A percentile compares a stretch with the other conserved stretches of the same genome.
These are phyloP conservation scores for Eucalyptus erythrocorys DNA, from an alignment of 345 rosid species.

Conservation along the genomic window DNA sequence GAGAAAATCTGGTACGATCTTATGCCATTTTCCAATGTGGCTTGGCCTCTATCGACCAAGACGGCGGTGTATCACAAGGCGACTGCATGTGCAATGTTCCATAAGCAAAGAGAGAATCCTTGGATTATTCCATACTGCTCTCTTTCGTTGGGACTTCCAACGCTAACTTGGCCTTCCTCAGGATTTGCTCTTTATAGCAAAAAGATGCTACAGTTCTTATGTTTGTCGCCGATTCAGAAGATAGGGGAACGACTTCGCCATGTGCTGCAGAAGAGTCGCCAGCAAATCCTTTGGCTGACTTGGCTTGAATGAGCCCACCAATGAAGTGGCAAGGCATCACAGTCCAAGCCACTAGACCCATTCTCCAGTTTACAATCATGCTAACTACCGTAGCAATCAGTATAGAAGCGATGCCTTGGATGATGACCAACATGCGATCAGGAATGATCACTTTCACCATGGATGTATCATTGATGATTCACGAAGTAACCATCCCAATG, in stretches of 20 bases:
- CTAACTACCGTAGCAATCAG: slow-evolving; percentile 51
- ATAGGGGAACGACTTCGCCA: slow-evolving; percentile 27
- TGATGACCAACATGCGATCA: slow-evolving; percentile 59
- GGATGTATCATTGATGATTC: slow-evolving; percentile 39
- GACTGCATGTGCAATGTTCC: too few species aligned
- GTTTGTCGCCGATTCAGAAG: slow-evolving; percentile 45
- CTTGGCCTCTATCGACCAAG: too few species aligned
- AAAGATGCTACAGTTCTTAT: slow-evolving; percentile 53
- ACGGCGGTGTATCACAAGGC: too few species aligned
- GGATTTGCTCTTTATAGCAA: slow-evolving; percentile 47
- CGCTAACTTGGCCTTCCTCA: slow-evolving; percentile 22
- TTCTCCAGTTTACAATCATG: slow-evolving; percentile 39
- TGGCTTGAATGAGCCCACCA: slow-evolving; percentile 61
- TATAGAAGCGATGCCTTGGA: slow-evolving; percentile 56
- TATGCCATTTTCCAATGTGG: slow-evolving; percentile 26
- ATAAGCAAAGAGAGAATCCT: too few species aligned
- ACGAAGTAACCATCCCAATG: slow-evolving; percentile 33
- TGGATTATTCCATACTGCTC: too few species aligned
- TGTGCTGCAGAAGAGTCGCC: slow-evolving; percentile 45
- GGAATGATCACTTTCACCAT: slow-evolving; percentile 50
- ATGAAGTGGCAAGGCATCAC: slow-evolving; percentile 81
- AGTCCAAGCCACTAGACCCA: slow-evolving; percentile 71
- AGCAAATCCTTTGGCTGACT: slow-evolving; percentile 48
- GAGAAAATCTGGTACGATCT: slow-evolving; percentile 63
- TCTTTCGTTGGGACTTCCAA: slow-evolving; percentile 19